Base-by-base conservation (phyloP, 2,329 filamentous ascomycete genomes). In the Nannizziopsis barbatae region DNA sequence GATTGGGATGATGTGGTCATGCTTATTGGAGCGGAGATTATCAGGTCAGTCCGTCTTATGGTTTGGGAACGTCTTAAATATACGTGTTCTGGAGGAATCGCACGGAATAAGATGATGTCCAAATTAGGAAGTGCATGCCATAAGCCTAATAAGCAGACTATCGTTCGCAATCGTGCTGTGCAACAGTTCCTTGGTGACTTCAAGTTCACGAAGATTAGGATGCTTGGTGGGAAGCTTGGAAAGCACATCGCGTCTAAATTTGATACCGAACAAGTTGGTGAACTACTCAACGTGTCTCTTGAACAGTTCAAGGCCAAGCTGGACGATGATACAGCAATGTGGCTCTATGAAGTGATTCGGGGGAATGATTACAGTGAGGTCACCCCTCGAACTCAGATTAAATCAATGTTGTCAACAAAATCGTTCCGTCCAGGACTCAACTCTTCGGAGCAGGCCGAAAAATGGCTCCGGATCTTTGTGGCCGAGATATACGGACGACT, bases 1-100 rank as follows among this genome's bases (percentile, higher is more conserved):
- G 92, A 98, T 66, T 98, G 92, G 92, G 90, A 98, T 64, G 92
- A 98, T 70, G 76, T 96, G 55, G 84, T 79, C 12, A 84, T 94
- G 62, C 73, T 86, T 27, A 79, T 95, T 59, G 92, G 85, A 0
- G 89, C 88, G 1, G 88, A 95, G 61, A 92, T 96, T 57, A 80
- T 95, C 31, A 79, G 86, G 15, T 75, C 79, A 51, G 76, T 96
- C 14, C 79, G 92, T 44, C 71, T 72, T 17, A 72, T 76, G 44
- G 75, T 98, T 50, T 79, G 75, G 55, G 75, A 83, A 40, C 74
- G 76, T 54, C 70, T 96, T 45, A 77, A 80, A 47, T 98, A 95
- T 63, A 96, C 90, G 3, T 95, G 89, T 66, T 95, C 90, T 5
- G 90, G 80, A 0, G 92, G 92, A 5, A 73, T 98, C 54, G 84